Base-by-base conservation (phyloP, 495 filamentous ascomycete species). In the Neurospora sp. region DNA sequence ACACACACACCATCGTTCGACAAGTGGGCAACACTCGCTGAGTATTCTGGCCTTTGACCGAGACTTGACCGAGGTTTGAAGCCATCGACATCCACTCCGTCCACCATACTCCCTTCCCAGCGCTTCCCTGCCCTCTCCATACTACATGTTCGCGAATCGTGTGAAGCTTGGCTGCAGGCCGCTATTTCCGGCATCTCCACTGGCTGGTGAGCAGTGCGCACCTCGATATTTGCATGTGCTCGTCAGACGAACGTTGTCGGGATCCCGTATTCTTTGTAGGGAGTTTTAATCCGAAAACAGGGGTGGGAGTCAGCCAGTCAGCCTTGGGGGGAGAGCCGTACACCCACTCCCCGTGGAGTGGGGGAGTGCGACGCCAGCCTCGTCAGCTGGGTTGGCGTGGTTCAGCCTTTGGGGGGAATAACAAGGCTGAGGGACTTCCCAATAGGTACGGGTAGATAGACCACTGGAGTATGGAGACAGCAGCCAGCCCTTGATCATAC, bases 231-330 rank as follows among this genome's bases (percentile, higher is more conserved):
- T 62, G 54, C 6, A 35, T 31, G 1, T 62, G 20, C 11, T 54
- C 10, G 20, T 54, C 20, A 2, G n/a, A 0, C 11, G n/a, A 23
- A 5, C 2, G n/a, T 10, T 23, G 4, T 8, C 0, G 20, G 23
- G 23, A 8, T 60, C 4, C 5, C 31, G 12, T 14, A 7, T 0
- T 12, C 27, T 62, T 6, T 62, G 14, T 62, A 62, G 5, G n/a
- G 2, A 5, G 6, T 3, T 46, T 2, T 42, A 12, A 18, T 42
- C 41, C 5, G n/a, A n/a, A 42, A 27, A 12, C 20, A 20, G 46
- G 20, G n/a, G 0, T 10, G 10, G 27, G 8, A 5, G 8, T 44
- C 2, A 23, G 20, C 46, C n/a, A n/a, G n/a, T n/a, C n/a, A n/a
- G n/a, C n/a, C n/a, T n/a, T n/a, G n/a, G n/a, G n/a, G n/a, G n/a